Percentiles rank a stretch among this genome's conserved stretches.
These are phyloP conservation scores for Eutrema heterophyllum DNA, from an alignment of 345 rosid species.

Conservation along the genomic window DNA sequence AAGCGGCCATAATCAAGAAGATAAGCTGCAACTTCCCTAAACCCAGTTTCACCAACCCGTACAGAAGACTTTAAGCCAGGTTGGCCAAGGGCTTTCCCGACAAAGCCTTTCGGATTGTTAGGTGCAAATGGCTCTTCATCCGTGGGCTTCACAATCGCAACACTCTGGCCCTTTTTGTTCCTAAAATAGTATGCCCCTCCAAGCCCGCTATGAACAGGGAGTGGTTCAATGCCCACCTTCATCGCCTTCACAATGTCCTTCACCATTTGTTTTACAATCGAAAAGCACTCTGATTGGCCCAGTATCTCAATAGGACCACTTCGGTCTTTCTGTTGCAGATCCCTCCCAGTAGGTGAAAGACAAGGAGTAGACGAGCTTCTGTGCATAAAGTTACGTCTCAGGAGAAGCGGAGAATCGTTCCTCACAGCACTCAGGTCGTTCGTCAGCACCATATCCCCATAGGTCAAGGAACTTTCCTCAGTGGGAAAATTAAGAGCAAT, in stretches of 20 bases:
- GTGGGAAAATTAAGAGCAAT: constrained; percentile 79
- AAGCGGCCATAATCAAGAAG: constrained; percentile 79
- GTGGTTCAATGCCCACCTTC: constrained; percentile 78
- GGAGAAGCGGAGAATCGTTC: constrained; percentile 80
- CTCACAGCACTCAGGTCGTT: constrained; percentile 90
- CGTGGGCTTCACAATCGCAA: constrained; percentile 95
- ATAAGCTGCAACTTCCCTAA: constrained; percentile 97
- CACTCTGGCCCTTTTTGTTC: constrained; percentile 63
- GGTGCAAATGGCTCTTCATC: constrained; percentile 99
- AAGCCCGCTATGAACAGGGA: constrained; percentile 76
- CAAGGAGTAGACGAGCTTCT: constrained; percentile 98
- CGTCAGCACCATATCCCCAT: constrained; percentile 80
- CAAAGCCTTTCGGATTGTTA: constrained; percentile 95
- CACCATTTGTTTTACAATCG: constrained; percentile 44
- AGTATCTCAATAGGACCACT: constrained; percentile 89
- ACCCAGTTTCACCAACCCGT: constrained; percentile 96
- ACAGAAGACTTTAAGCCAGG: constrained; percentile 94
- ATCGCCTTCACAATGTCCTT: constrained; percentile 79
- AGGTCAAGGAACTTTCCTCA: constrained; percentile 74
- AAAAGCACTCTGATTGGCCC: constrained; percentile 57
- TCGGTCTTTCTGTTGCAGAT: constrained; percentile 68
- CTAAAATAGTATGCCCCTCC: constrained; percentile 95
- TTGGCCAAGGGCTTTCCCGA: constrained; percentile 95
- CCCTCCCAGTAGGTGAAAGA: constrained; percentile 87
- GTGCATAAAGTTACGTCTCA: constrained; percentile 71